phyloP scores from a whole-genome alignment of 208 protist species.

The Acanthamoeba healyi region DNA sequence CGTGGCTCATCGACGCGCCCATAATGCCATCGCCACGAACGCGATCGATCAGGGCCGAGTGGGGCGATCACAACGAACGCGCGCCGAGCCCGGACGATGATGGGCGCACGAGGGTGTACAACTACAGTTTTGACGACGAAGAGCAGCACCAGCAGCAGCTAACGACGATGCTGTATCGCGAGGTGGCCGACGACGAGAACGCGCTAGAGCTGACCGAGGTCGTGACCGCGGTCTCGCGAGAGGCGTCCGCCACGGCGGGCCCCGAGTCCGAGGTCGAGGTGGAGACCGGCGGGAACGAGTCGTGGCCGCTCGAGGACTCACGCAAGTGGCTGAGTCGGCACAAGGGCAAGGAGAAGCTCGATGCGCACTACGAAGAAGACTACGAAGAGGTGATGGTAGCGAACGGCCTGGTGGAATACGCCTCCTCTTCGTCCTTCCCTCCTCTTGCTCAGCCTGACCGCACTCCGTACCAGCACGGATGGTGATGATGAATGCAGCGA shows the following conservation, averaged over 20 bases:
- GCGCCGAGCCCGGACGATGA: too few species aligned
- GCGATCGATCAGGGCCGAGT: not conserved
- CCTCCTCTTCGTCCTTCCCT: not conserved
- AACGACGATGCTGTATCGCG: not conserved
- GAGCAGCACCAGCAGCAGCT: not conserved
- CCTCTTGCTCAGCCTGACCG: too few species aligned
- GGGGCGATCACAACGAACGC: not conserved
- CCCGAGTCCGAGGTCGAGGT: not conserved
- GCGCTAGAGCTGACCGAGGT: not conserved
- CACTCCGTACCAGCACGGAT: too few species aligned
- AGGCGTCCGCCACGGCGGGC: not conserved
- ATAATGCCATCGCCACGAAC: not conserved
- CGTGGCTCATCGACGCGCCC: not conserved
- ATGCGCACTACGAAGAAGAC: not conserved
- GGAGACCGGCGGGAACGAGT: not conserved
- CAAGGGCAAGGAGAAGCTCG: constrained; percentile 23
- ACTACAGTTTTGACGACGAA: not conserved
- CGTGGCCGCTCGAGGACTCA: not conserved
- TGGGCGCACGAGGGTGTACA: too few species aligned
- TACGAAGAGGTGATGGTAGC: not conserved
- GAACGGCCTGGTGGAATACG: too few species aligned
- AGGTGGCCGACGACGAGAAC: not conserved
- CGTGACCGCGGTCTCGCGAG: not conserved
- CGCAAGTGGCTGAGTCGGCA: not conserved
- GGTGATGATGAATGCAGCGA: too few species aligned